These are phyloP conservation scores for Iris macrosiphon DNA, from an alignment of 106 monocot genomes.

Conservation along the genomic window DNA sequence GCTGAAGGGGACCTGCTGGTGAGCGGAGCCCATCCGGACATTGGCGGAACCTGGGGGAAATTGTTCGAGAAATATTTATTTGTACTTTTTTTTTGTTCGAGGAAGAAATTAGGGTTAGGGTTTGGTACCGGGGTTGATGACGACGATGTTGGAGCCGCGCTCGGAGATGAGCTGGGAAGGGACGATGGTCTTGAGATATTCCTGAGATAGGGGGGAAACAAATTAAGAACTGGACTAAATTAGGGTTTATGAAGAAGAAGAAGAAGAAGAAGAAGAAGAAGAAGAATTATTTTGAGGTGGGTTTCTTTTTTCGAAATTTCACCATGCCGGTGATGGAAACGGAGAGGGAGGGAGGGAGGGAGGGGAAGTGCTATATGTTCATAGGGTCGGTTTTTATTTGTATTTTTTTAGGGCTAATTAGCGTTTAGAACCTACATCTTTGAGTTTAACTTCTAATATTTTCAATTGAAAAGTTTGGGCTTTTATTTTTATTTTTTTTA, in stretches of 20 bases:
- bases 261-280: background rate
- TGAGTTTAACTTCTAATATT: too few relatives aligned
- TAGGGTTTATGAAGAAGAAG: background rate
- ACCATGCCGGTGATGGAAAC: too few relatives aligned
- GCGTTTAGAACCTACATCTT: too few relatives aligned
- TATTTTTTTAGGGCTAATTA: too few relatives aligned
- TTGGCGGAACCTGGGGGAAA: slow-evolving; percentile 71
- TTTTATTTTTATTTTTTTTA: too few relatives aligned
- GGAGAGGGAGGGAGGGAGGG: too few relatives aligned
- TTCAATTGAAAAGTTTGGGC: too few relatives aligned
- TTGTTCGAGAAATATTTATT: background rate
- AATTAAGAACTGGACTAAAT: background rate
- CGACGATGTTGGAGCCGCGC: slow-evolving; percentile 74
- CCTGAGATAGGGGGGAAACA: slow-evolving; percentile 24
- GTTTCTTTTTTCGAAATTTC: too few relatives aligned
- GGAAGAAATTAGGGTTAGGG: slow-evolving; percentile 12
- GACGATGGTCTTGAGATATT: slow-evolving; percentile 65
- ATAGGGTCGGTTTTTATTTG: too few relatives aligned
- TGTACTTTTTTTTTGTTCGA: background rate
- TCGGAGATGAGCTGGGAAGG: slow-evolving; percentile 88
- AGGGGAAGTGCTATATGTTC: too few relatives aligned
- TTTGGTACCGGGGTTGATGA: slow-evolving; percentile 83
- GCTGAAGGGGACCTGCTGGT: slow-evolving; percentile 65
- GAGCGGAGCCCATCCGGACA: slow-evolving; percentile 83
- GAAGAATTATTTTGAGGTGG: background rate